Evolutionary conservation across 139 green algal genomes (phyloP).

Genomic region (Haematococcus sp.): DNA sequence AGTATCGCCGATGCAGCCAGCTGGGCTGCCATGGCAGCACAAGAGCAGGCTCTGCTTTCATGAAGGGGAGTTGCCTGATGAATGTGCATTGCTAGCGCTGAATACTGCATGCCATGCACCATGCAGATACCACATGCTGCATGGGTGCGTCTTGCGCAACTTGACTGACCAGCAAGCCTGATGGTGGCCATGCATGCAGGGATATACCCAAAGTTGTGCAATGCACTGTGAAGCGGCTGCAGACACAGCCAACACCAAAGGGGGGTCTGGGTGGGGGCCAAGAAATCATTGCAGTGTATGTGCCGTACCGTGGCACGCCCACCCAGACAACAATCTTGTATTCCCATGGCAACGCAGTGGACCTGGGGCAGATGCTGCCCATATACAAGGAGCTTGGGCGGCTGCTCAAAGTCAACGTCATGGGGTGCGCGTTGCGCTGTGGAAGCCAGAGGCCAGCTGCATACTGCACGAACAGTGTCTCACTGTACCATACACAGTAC

Average conservation of each 20-base stretch:
- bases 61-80: background rate
- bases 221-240: conserved; percentile 1
- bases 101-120: background rate
- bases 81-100: background rate
- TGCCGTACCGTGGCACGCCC: conserved; percentile 36
- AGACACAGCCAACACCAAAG: conserved; percentile 5
- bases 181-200: too few species aligned
- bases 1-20: conserved; percentile 2
- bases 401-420: conserved; percentile 67
- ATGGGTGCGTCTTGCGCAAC: background rate
- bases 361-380: conserved; percentile 87
- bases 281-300: conserved; percentile 56
- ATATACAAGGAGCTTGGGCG: conserved; percentile 71
- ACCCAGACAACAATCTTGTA: conserved; percentile 73
- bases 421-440: conserved; percentile 78
- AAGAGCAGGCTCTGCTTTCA: background rate
- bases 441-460: too few species aligned
- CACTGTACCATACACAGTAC: too few species aligned
- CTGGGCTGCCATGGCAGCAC: background rate
- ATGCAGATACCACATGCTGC: background rate
- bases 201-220: background rate
- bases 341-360: conserved; percentile 92
- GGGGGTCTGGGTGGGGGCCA: conserved; percentile 13
- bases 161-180: too few species aligned
- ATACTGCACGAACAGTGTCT: conserved; percentile 25